phyloP scores from a whole-genome alignment of 139 green algal species.

The Chlorella ohadii region DNA sequence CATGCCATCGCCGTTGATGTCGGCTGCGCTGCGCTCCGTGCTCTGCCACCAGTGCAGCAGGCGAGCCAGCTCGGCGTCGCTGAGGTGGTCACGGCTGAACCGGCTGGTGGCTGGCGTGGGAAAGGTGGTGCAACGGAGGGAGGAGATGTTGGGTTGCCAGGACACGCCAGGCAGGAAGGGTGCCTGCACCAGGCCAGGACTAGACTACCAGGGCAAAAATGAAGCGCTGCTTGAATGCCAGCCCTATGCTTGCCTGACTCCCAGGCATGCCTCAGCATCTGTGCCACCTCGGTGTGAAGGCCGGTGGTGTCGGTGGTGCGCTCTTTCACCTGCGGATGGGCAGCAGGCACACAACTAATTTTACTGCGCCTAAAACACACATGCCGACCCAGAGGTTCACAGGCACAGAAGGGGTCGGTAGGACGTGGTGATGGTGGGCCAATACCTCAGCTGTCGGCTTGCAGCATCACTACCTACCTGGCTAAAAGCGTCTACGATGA shows the following conservation, averaged over 20 bases:
- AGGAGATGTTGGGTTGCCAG: no score
- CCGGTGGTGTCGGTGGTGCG: conserved; percentile 21
- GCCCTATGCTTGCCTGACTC: neutral
- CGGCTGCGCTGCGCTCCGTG: neutral
- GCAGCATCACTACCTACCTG: neutral
- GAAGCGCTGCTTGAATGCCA: no score
- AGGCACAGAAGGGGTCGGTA: no score
- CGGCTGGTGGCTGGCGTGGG: conserved; percentile 13
- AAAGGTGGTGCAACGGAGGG: neutral
- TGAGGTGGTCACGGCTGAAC: neutral
- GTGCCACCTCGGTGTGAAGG: conserved; percentile 74
- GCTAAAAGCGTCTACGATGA: conserved; percentile 86
- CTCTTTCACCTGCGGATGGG: conserved; percentile 18
- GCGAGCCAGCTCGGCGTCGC: conserved; percentile 48
- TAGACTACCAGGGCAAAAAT: no score
- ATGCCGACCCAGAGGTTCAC: conserved; percentile 11
- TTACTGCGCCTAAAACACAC: neutral
- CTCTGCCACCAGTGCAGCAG: conserved; percentile 8
- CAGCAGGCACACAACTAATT: no score
- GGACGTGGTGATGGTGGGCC: conserved; percentile 58
- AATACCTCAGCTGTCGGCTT: no score
- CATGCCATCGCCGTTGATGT: neutral
- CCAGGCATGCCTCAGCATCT: conserved; percentile 73
- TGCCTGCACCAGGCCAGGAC: no score
- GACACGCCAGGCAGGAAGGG: no score